Evolutionary conservation across 23 red algal genomes (phyloP).

Genomic region (Gracilaria domingensis): DNA sequence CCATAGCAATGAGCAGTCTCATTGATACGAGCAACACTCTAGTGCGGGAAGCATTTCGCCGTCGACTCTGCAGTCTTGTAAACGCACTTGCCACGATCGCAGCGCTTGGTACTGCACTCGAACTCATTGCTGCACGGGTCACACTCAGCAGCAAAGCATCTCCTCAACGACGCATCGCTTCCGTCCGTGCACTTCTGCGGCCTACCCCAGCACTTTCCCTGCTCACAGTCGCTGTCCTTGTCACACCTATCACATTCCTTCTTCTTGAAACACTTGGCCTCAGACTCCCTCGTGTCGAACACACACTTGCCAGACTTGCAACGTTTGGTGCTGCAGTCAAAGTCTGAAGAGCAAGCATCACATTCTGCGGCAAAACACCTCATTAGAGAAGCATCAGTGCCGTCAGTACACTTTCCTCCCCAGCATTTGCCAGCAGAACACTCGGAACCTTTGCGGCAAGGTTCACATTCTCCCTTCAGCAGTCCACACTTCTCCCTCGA

Average conservation of each 20-base stretch:
- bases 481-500: slow-evolving; percentile 22
- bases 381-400: not conserved
- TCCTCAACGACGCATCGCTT: not conserved
- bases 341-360: slow-evolving; percentile 14
- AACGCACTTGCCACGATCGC: slow-evolving; percentile 36
- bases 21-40: not conserved
- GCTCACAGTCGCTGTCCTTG: slow-evolving; percentile 11
- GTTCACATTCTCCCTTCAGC: slow-evolving; percentile 19
- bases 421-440: slow-evolving; percentile 29
- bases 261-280: slow-evolving; percentile 46
- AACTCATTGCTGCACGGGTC: not conserved
- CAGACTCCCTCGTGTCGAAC: slow-evolving; percentile 17
- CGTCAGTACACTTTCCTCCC: slow-evolving; percentile 32
- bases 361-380: slow-evolving; percentile 48
- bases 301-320: slow-evolving; percentile 48
- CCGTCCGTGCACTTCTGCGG: slow-evolving; percentile 23
- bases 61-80: slow-evolving; percentile 19
- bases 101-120: slow-evolving; percentile 37
- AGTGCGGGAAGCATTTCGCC: slow-evolving; percentile 40
- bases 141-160: slow-evolving; percentile 48
- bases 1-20: not conserved
- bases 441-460: not conserved
- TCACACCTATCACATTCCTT: slow-evolving; percentile 17
- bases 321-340: not conserved
- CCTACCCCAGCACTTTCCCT: slow-evolving; percentile 34